Conservation (phyloP, 2,329 filamentous ascomycete genomes). For the Cryphonectria japonica region DNA sequence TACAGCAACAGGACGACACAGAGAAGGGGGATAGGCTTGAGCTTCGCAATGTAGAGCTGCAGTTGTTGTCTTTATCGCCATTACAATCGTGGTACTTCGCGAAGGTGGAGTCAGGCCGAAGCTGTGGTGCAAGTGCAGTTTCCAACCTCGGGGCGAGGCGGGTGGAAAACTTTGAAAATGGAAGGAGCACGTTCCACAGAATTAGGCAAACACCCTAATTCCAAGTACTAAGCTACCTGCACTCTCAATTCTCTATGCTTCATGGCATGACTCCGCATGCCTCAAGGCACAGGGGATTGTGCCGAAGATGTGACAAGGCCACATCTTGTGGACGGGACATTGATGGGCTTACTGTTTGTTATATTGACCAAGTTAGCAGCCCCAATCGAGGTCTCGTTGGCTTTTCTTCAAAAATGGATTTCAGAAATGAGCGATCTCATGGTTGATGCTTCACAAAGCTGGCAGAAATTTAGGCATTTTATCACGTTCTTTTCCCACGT, state of each 20-base stretch:
- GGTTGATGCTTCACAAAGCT: too few relatives aligned
- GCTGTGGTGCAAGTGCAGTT: background rate
- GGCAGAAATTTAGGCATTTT: too few relatives aligned
- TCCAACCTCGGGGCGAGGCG: background rate
- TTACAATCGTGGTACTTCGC: background rate
- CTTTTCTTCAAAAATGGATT: background rate
- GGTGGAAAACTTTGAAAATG: background rate
- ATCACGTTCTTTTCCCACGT: too few relatives aligned
- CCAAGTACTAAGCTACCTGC: background rate
- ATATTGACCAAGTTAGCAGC: background rate
- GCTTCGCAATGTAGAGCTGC: background rate
- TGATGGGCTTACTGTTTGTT: too few relatives aligned
- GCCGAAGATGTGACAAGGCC: background rate
- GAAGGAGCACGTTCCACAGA: background rate
- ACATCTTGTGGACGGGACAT: background rate
- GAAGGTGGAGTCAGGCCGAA: background rate
- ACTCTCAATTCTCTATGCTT: background rate
- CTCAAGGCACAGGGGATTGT: background rate
- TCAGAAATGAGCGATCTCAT: too few relatives aligned
- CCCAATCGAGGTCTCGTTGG: background rate
- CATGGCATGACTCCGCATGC: background rate
- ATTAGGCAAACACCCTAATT: background rate
- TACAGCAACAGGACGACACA: too few relatives aligned
- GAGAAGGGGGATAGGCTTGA: too few relatives aligned
- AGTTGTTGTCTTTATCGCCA: background rate